phyloP scores from a whole-genome alignment of 1,284 basidiomycete genomes.

The Moniliophthora roreri region DNA sequence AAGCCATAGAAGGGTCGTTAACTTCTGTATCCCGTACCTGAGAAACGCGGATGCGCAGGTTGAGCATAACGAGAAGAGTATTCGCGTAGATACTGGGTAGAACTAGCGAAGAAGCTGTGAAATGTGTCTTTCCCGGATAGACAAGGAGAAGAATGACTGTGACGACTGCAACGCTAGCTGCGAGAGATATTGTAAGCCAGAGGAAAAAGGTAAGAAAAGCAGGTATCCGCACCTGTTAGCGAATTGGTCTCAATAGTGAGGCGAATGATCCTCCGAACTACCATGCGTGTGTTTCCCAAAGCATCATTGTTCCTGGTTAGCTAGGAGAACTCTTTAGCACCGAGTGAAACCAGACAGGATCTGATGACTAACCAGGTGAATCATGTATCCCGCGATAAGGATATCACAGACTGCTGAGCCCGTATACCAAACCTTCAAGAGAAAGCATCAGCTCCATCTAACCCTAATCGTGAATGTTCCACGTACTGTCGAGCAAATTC shows the following conservation, averaged over 20 bases:
- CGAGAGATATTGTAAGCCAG: background rate
- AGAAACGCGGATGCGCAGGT: background rate
- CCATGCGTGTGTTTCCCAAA: background rate
- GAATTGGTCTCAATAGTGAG: background rate
- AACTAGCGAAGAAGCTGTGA: background rate
- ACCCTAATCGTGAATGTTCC: background rate
- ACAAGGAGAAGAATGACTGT: background rate
- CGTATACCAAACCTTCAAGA: conserved; percentile 1
- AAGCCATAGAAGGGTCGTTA: too few relatives aligned
- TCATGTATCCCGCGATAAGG: background rate
- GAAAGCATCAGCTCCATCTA: background rate
- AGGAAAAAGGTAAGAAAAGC: background rate
- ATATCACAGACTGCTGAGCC: background rate
- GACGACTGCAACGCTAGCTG: background rate
- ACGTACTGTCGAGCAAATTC: background rate
- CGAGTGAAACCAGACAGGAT: background rate
- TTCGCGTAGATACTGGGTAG: background rate
- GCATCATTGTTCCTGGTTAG: background rate
- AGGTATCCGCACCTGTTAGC: background rate
- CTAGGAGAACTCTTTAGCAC: background rate
- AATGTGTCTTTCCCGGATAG: background rate
- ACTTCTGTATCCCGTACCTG: too few relatives aligned
- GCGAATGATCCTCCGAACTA: background rate
- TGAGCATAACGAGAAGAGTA: background rate
- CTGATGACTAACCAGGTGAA: background rate